phyloP scores from a whole-genome alignment of 1,284 basidiomycete species.

The Rhodofomes roseus region DNA sequence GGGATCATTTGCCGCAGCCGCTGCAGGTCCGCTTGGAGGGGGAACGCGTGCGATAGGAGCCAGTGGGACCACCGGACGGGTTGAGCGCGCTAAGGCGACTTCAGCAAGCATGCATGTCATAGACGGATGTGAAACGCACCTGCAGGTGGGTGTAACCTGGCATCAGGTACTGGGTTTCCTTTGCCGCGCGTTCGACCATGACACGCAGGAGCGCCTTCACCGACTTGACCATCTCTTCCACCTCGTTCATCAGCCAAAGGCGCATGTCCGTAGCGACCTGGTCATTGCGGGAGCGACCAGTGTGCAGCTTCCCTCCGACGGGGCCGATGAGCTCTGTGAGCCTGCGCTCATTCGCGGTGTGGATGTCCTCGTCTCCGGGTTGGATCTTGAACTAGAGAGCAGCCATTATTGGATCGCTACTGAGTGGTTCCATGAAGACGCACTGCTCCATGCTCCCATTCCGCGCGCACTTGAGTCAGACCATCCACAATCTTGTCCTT shows the following conservation, averaged over 20 bases:
- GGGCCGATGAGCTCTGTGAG: slow-evolving; percentile 91
- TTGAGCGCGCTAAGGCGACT: slow-evolving; percentile 74
- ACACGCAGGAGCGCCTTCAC: slow-evolving; percentile 82
- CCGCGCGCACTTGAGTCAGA: slow-evolving; percentile 73
- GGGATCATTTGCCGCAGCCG: slow-evolving; percentile 84
- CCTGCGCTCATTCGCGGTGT: slow-evolving; percentile 98
- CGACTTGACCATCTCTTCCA: slow-evolving; percentile 66
- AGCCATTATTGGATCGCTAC: not conserved
- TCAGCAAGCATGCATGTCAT: not conserved
- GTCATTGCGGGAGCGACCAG: slow-evolving; percentile 94
- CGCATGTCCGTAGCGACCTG: slow-evolving; percentile 99
- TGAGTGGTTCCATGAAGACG: slow-evolving; percentile 22
- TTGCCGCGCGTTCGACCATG: slow-evolving; percentile 87
- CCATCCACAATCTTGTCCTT: slow-evolving; percentile 74
- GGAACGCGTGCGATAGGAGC: slow-evolving; percentile 91
- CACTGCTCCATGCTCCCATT: slow-evolving; percentile 80
- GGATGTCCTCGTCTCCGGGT: slow-evolving; percentile 95
- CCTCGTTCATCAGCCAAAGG: slow-evolving; percentile 88
- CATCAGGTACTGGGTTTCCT: slow-evolving; percentile 87
- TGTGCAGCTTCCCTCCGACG: slow-evolving; percentile 91
- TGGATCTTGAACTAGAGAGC: slow-evolving; percentile 60
- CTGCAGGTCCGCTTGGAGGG: slow-evolving; percentile 85
- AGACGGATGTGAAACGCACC: slow-evolving; percentile 40
- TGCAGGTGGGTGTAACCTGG: slow-evolving; percentile 98
- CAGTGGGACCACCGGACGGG: slow-evolving; percentile 99